Evolutionary conservation across 257 asterid genomes (phyloP).

Genomic region (Solanum medicagineum): DNA sequence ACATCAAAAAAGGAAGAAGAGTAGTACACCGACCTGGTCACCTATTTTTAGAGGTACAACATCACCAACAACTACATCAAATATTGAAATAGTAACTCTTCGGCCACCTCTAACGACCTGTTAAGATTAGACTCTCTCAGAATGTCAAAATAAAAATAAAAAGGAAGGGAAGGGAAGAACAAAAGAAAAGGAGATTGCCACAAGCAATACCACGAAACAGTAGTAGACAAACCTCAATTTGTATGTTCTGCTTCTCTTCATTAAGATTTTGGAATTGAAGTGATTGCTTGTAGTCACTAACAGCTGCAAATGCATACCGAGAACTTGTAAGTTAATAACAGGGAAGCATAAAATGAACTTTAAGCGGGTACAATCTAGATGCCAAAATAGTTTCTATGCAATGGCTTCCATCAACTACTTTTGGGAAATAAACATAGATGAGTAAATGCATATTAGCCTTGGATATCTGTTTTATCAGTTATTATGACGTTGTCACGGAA

Average conservation of each 20-base stretch:
- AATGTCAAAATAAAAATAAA: neutral
- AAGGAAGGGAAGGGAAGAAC: neutral
- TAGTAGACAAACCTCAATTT: constrained; percentile 58
- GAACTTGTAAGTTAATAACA: neutral
- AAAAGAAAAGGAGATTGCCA: neutral
- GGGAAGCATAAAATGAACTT: neutral
- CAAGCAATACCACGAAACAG: neutral
- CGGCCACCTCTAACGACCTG: constrained; percentile 90
- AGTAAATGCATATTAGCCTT: neutral
- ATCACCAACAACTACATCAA: constrained; percentile 90
- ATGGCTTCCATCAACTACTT: neutral
- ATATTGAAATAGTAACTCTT: constrained; percentile 65
- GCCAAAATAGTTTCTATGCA: neutral
- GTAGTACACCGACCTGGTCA: constrained; percentile 56
- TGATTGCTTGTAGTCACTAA: constrained; percentile 90
- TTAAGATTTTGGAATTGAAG: constrained; percentile 91
- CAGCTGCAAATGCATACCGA: constrained; percentile 37
- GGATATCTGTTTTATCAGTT: neutral
- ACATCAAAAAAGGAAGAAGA: neutral
- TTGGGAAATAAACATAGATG: neutral
- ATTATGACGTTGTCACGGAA: neutral
- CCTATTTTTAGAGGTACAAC: constrained; percentile 91
- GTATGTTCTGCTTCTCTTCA: constrained; percentile 95
- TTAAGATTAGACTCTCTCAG: neutral
- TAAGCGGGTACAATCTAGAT: neutral